Base-by-base conservation (phyloP, 345 rosid genomes). In the Sisymbrium altissimum region DNA sequence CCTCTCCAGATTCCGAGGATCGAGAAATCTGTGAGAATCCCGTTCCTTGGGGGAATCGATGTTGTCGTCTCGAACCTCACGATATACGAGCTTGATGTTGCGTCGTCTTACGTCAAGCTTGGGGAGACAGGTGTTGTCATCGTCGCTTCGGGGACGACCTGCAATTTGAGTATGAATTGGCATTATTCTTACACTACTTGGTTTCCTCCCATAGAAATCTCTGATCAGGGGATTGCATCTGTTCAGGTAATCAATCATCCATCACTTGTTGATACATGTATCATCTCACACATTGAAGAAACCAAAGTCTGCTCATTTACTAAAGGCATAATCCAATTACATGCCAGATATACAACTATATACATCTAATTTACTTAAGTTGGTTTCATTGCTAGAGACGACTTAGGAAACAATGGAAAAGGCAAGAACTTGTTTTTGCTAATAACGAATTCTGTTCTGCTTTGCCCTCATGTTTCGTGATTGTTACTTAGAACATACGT, bases 91-190 rank as follows among this genome's bases (percentile, higher is more conserved):
- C 83, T 94, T n/a, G 83, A 83, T 43, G 97, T 87, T 33, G 79
- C 84, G 15, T 81, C 84, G 1, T 95, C 99, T 69, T 82, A 78
- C 68, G 88, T 95, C 13, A 83, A 84, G 77, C 91, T 81, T 32
- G 97, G 99, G 25, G 91, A 91, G 27, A 67, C 84, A n/a, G 97
- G 97, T 32, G 81, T 95, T 19, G 87, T 83, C 4, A 84, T 91
- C 58, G 72, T 95, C 44, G 90, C 89, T 19, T 91, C 97, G 1
- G 97, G 96, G 57, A 81, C 89, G n/a, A 87, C 92, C 35, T 86
- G 97, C 52, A 88, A 89, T 86, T 73, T 95, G 79, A 91, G 89
- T 79, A 88, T 88, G 93, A 81, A 85, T 77, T 95, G 99, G 97
- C 81, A 64, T 73, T 95, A 95, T 64, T 75, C 86, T 58, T 95